A percentile compares a stretch with the other conserved stretches of the same genome.
Evolutionary conservation across 1,139 yeast genomes (phyloP).

Genomic region (Yamadazyma dendronema): DNA sequence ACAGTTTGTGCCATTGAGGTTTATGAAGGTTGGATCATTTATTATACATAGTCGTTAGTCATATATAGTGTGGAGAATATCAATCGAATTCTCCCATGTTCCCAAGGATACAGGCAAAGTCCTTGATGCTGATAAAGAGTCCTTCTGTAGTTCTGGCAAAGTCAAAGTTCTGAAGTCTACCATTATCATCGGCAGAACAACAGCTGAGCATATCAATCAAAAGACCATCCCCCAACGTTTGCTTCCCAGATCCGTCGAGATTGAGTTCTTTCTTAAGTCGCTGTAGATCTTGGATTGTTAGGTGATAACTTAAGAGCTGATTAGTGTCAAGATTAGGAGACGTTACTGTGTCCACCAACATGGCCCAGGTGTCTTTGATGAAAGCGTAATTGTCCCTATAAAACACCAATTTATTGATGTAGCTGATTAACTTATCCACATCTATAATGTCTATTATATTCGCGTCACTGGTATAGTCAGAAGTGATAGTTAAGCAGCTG

Average conservation of each 20-base stretch:
- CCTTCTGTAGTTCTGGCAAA: slow-evolving; percentile 27
- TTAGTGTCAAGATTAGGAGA: slow-evolving; percentile 6
- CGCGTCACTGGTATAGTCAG: slow-evolving; percentile 15
- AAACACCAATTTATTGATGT: slow-evolving; percentile 28
- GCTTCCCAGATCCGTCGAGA: slow-evolving; percentile 21
- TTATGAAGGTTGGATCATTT: too few species aligned
- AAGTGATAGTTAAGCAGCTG: slow-evolving; percentile 30
- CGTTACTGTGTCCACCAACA: slow-evolving; percentile 26
- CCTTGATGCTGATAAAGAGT: slow-evolving; percentile 34
- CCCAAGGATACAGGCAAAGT: slow-evolving; percentile 45
- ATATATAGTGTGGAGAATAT: slow-evolving; percentile 3
- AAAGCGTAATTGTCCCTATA: slow-evolving; percentile 32
- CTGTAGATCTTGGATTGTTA: slow-evolving; percentile 34
- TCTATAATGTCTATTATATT: slow-evolving; percentile 41
- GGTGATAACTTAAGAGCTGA: slow-evolving; percentile 13
- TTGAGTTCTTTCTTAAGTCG: slow-evolving; percentile 28
- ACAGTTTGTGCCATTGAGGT: too few species aligned
- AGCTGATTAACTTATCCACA: slow-evolving; percentile 36
- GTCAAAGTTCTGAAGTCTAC: slow-evolving; percentile 31
- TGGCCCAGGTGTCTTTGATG: slow-evolving; percentile 34
- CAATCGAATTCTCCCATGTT: slow-evolving; percentile 32
- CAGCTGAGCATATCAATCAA: slow-evolving; percentile 47
- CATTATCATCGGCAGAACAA: slow-evolving; percentile 28
- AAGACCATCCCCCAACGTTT: slow-evolving; percentile 27
- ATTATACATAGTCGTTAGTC: slow-evolving; percentile 17